These are phyloP conservation scores for Arthrobotrys sinensis DNA, from an alignment of 2,329 filamentous ascomycete genomes.

Conservation along the genomic window DNA sequence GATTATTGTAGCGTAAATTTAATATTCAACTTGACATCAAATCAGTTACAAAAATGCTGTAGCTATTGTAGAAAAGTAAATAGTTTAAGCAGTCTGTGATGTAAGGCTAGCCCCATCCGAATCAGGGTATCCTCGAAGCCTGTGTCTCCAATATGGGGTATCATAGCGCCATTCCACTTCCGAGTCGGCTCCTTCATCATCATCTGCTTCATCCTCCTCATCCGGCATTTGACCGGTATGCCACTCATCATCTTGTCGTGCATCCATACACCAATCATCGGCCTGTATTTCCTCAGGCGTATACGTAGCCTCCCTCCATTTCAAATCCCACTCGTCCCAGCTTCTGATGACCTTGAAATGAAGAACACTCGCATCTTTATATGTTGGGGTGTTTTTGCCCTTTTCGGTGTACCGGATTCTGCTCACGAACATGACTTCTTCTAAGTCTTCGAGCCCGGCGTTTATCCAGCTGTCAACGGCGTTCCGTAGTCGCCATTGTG, in stretches of 20 bases:
- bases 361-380: constrained; percentile 17
- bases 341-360: constrained; percentile 22
- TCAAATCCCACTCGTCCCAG: constrained; percentile 16
- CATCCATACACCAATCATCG: constrained; percentile 25
- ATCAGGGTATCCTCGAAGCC: constrained; percentile 21
- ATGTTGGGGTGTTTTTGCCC: constrained; percentile 4
- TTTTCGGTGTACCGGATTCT: constrained; percentile 23
- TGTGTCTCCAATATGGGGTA: constrained; percentile 21
- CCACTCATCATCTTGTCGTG: constrained; percentile 19
- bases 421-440: constrained; percentile 46
- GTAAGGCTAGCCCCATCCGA: constrained; percentile 12
- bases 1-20: constrained; percentile 20
- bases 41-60: constrained; percentile 8
- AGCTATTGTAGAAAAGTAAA: neutral
- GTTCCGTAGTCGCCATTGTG: constrained; percentile 2
- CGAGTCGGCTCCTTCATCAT: constrained; percentile 21
- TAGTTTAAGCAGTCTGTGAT: constrained; percentile 22
- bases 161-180: constrained; percentile 22
- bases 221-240: constrained; percentile 12
- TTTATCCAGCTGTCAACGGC: constrained; percentile 21
- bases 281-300: constrained; percentile 24
- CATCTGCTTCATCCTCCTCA: constrained; percentile 8
- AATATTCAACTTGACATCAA: constrained; percentile 8
- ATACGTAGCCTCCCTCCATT: constrained; percentile 30
- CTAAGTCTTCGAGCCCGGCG: constrained; percentile 20